phyloP scores from a whole-genome alignment of 495 filamentous ascomycete genomes.

The Talaromyces liani region DNA sequence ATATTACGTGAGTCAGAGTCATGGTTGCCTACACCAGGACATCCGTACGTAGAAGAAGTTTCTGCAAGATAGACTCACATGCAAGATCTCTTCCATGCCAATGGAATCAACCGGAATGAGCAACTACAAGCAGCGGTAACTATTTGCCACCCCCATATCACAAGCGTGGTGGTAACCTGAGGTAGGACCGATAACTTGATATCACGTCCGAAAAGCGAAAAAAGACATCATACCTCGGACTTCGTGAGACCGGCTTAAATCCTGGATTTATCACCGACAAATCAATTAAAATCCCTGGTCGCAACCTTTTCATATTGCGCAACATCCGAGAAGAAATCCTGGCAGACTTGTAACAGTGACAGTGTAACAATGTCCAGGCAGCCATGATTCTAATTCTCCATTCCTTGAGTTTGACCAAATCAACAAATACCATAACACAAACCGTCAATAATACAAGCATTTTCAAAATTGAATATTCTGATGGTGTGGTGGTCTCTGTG shows the following conservation, averaged over 20 bases:
- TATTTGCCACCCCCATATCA: background rate
- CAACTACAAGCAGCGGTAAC: background rate
- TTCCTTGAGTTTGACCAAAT: background rate
- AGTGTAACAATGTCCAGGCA: background rate
- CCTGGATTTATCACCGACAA: background rate
- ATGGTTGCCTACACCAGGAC: background rate
- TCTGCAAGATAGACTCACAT: background rate
- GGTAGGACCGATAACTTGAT: background rate
- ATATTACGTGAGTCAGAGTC: background rate
- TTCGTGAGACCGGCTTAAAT: background rate
- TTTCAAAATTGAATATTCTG: background rate
- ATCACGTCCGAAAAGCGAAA: background rate
- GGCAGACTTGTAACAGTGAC: background rate
- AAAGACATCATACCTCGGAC: background rate
- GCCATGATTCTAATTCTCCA: background rate
- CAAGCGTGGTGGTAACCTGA: background rate
- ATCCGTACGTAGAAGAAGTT: background rate
- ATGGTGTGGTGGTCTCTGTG: background rate
- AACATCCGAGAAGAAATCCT: background rate
- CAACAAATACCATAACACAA: background rate
- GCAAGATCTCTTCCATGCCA: background rate
- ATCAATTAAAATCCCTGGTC: background rate
- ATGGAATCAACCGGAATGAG: background rate
- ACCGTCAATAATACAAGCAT: background rate
- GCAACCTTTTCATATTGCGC: background rate